Conservation (phyloP, 139 green algal genomes). For the Chlamydomonas applanata region DNA sequence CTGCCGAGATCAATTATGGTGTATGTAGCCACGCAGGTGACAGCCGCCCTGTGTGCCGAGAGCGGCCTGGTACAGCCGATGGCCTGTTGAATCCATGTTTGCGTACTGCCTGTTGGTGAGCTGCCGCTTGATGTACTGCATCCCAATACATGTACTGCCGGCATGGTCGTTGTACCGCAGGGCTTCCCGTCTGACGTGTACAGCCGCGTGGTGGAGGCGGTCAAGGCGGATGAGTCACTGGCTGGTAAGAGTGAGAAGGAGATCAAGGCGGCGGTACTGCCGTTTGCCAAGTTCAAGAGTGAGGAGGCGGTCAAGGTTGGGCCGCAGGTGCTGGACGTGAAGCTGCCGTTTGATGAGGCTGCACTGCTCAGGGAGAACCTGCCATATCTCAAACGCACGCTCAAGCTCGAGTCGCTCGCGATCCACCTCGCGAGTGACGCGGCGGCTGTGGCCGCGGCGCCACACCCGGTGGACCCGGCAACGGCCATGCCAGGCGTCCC, state of each 20-base stretch:
- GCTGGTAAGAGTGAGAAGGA: constrained; percentile 61
- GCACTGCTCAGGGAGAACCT: constrained; percentile 70
- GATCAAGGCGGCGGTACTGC: constrained; percentile 78
- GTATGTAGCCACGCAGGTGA: too few species aligned
- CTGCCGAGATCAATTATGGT: too few species aligned
- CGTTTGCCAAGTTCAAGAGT: constrained; percentile 91
- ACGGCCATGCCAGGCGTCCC: too few species aligned
- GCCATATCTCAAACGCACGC: constrained; percentile 64
- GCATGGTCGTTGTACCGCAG: too few species aligned
- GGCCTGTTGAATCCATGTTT: background rate
- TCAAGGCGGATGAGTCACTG: constrained; percentile 44
- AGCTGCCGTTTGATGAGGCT: constrained; percentile 80
- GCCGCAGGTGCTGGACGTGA: constrained; percentile 57
- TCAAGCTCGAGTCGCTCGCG: constrained; percentile 44
- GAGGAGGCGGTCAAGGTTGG: constrained; percentile 68
- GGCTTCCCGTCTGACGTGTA: constrained; percentile 12
- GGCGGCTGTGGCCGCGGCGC: background rate
- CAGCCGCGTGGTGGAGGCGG: constrained; percentile 31
- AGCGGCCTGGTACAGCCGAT: too few species aligned
- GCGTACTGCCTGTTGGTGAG: constrained; percentile 16
- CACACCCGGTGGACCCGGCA: too few species aligned
- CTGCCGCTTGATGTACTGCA: background rate
- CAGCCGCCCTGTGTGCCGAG: too few species aligned
- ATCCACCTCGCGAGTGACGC: constrained; percentile 24
- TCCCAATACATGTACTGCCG: too few species aligned